Conservation (phyloP, 768 basidiomycete genomes). For the Leccinum incarnatum region DNA sequence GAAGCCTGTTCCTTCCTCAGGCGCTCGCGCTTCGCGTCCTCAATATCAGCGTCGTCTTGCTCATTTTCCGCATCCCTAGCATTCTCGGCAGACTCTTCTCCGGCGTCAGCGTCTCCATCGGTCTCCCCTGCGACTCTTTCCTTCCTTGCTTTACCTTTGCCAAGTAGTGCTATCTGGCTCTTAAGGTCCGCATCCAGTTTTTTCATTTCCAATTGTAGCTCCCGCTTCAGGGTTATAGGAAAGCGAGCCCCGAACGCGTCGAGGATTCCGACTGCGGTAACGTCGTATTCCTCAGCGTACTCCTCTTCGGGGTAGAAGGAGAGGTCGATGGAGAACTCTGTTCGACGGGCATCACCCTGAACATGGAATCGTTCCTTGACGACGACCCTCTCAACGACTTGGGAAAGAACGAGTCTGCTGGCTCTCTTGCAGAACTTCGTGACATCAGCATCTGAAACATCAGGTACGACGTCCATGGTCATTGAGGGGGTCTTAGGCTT, state of each 20-base stretch:
- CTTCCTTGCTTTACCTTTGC: conserved; percentile 64
- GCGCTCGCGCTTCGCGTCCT: conserved; percentile 68
- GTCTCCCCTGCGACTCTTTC: conserved; percentile 42
- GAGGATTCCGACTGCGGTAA: conserved; percentile 70
- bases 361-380: conserved; percentile 77
- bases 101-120: conserved; percentile 55
- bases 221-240: conserved; percentile 77
- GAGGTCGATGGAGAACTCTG: conserved; percentile 78
- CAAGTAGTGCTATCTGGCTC: conserved; percentile 75
- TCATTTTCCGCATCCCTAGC: conserved; percentile 71
- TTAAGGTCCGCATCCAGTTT: conserved; percentile 76
- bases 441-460: conserved; percentile 52
- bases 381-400: conserved; percentile 77
- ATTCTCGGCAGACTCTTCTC: conserved; percentile 38
- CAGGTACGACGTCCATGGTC: conserved; percentile 70
- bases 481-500: conserved; percentile 98
- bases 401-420: conserved; percentile 80
- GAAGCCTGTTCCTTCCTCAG: conserved; percentile 72
- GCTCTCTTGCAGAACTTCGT: conserved; percentile 86
- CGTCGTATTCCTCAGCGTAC: conserved; percentile 79
- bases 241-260: conserved; percentile 70
- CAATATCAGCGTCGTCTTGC: conserved; percentile 79
- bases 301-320: conserved; percentile 85
- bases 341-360: conserved; percentile 66
- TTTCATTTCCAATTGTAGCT: conserved; percentile 84